Conservation (phyloP, 2,329 filamentous ascomycete species). For the Botryotinia narcissicola region DNA sequence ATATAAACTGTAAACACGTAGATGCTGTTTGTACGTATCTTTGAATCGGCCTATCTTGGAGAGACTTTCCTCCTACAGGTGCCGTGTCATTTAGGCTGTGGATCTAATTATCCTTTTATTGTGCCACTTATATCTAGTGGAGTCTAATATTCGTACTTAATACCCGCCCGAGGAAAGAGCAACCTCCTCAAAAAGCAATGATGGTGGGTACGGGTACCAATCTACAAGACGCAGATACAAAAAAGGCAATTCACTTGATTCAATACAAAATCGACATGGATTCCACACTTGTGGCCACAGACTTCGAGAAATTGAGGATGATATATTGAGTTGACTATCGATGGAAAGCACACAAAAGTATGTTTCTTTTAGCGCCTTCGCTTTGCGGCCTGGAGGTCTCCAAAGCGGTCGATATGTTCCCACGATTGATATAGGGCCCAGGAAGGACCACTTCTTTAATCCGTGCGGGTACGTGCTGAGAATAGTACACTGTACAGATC, state of each 20-base stretch:
- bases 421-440: not conserved
- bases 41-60: not conserved
- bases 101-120: not conserved
- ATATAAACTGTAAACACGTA: not conserved
- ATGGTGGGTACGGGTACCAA: not conserved
- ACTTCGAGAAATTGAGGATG: not conserved
- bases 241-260: not conserved
- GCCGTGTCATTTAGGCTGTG: not conserved
- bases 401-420: not conserved
- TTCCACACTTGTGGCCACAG: not conserved
- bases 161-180: not conserved
- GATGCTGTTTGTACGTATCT: not conserved
- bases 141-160: not conserved
- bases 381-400: not conserved
- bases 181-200: not conserved
- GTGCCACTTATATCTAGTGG: not conserved
- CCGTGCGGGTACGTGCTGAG: conserved; percentile 12
- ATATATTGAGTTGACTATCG: not conserved
- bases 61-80: not conserved
- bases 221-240: not conserved
- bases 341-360: not conserved
- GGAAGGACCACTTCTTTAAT: conserved; percentile 1
- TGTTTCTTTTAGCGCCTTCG: not conserved
- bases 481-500: conserved; percentile 7
- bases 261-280: conserved; percentile 11